phyloP scores from a whole-genome alignment of 441 rosid genomes.

The Jatropha multifida region DNA sequence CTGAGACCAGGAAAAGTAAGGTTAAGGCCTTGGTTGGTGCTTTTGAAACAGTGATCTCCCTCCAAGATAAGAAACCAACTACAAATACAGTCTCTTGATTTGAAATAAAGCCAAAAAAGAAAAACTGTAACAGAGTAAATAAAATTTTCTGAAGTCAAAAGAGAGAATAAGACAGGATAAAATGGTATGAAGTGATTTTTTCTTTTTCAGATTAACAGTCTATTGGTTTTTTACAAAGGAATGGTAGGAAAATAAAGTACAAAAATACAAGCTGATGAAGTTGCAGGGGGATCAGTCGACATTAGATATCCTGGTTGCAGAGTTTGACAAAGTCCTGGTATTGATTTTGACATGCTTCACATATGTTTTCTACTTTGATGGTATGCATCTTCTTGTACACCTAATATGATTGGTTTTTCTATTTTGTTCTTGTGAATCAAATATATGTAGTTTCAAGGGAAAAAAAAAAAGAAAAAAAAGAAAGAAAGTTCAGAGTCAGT shows the following conservation, averaged over 20 bases:
- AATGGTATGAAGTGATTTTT: background rate
- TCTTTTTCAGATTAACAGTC: conserved; percentile 11
- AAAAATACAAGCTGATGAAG: conserved; percentile 22
- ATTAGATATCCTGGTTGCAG: conserved; percentile 13
- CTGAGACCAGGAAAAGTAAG: conserved; percentile 70
- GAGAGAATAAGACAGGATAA: too few relatives aligned
- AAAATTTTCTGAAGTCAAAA: background rate
- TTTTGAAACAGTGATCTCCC: conserved; percentile 89
- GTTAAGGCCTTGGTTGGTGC: conserved; percentile 96
- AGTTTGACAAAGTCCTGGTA: conserved; percentile 10
- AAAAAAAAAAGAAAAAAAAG: background rate
- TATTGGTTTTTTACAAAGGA: conserved; percentile 17
- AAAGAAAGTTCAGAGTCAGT: conserved; percentile 1
- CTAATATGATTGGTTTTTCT: conserved; percentile 12
- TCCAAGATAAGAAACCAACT: conserved; percentile 57
- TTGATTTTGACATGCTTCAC: conserved; percentile 21
- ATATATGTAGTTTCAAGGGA: conserved; percentile 15
- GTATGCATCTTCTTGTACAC: conserved; percentile 15
- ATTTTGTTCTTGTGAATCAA: conserved; percentile 26
- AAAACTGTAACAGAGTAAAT: background rate
- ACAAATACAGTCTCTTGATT: conserved; percentile 29
- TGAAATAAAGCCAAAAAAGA: background rate
- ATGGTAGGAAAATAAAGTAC: conserved; percentile 28
- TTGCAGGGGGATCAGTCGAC: conserved; percentile 16
- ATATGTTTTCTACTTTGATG: background rate